These are phyloP conservation scores for Malassezia psittaci DNA, from an alignment of 1,284 basidiomycete species.

Conservation along the genomic window DNA sequence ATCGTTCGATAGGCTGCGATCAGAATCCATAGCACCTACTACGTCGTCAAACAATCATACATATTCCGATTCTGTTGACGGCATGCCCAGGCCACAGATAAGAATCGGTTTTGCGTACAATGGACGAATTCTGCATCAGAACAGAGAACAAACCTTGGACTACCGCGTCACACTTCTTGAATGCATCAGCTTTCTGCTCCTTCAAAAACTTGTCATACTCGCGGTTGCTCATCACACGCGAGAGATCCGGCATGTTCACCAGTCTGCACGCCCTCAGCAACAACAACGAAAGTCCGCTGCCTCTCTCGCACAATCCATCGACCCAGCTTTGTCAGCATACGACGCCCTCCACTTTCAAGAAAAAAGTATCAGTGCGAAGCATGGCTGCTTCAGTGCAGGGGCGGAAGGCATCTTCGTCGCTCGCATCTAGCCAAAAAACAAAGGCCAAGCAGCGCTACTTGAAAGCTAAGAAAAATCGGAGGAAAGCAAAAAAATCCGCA, in stretches of 20 bases:
- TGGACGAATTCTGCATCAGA: conserved; percentile 15
- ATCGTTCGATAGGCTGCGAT: conserved; percentile 6
- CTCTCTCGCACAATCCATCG: not conserved
- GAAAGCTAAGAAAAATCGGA: conserved; percentile 38
- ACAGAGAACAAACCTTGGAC: conserved; percentile 8
- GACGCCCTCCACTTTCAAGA: not conserved
- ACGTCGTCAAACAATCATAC: conserved; percentile 6
- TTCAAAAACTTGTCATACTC: conserved; percentile 16
- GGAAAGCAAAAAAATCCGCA: conserved; percentile 29
- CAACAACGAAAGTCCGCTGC: not conserved
- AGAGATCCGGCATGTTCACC: conserved; percentile 4
- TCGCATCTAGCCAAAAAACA: conserved; percentile 22
- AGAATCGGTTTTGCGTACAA: conserved; percentile 4
- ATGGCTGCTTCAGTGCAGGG: not conserved
- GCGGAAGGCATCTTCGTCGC: too few relatives aligned
- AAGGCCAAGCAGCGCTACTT: conserved; percentile 43
- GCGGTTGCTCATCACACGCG: conserved; percentile 18
- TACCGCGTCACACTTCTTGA: conserved; percentile 15
- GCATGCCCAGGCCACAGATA: conserved; percentile 17
- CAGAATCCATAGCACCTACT: conserved; percentile 6
- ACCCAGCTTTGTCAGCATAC: not conserved
- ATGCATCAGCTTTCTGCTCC: conserved; percentile 7
- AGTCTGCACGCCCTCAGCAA: not conserved
- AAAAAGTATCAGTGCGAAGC: not conserved
- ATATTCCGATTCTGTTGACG: conserved; percentile 10